phyloP scores from a whole-genome alignment of 1,284 basidiomycete species.

The Spongiforma sp. region DNA sequence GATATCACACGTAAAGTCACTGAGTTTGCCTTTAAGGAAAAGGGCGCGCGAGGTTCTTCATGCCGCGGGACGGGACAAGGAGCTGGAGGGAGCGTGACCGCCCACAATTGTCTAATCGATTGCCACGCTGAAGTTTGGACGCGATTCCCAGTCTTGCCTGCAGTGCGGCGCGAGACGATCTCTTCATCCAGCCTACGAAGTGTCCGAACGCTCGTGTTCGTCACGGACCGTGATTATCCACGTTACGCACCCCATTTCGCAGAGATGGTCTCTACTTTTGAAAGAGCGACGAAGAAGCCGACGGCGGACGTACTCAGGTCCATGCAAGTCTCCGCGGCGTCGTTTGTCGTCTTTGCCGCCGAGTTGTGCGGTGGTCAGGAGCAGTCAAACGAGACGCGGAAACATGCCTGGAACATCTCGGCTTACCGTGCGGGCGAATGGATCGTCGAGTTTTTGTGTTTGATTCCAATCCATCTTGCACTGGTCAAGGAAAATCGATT shows the following conservation, averaged over 20 bases:
- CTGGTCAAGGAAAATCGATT: slow-evolving; percentile 63
- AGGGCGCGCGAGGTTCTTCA: slow-evolving; percentile 19
- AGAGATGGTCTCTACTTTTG: slow-evolving; percentile 51
- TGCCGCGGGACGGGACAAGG: slow-evolving; percentile 20
- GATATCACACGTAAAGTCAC: slow-evolving; percentile 58
- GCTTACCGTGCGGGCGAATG: slow-evolving; percentile 59
- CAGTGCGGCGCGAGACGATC: slow-evolving; percentile 54
- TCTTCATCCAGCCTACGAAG: slow-evolving; percentile 39
- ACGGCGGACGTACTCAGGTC: slow-evolving; percentile 47
- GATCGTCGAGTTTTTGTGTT: slow-evolving; percentile 63
- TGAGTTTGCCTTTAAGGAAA: slow-evolving; percentile 58
- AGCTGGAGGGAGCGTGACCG: not conserved
- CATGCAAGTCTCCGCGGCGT: no score
- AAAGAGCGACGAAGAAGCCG: slow-evolving; percentile 46
- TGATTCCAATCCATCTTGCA: slow-evolving; percentile 69
- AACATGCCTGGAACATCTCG: slow-evolving; percentile 39
- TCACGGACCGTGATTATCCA: slow-evolving; percentile 44
- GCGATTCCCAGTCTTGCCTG: slow-evolving; percentile 63
- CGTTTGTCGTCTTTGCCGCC: no score
- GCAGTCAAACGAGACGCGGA: not conserved
- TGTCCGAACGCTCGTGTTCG: slow-evolving; percentile 45
- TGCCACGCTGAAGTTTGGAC: slow-evolving; percentile 68
- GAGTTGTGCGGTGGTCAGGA: slow-evolving; percentile 19
- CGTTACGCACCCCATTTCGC: slow-evolving; percentile 49
- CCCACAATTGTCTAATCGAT: slow-evolving; percentile 58